Conservation (phyloP, 495 filamentous ascomycete genomes). For the Annulohypoxylon bovei region DNA sequence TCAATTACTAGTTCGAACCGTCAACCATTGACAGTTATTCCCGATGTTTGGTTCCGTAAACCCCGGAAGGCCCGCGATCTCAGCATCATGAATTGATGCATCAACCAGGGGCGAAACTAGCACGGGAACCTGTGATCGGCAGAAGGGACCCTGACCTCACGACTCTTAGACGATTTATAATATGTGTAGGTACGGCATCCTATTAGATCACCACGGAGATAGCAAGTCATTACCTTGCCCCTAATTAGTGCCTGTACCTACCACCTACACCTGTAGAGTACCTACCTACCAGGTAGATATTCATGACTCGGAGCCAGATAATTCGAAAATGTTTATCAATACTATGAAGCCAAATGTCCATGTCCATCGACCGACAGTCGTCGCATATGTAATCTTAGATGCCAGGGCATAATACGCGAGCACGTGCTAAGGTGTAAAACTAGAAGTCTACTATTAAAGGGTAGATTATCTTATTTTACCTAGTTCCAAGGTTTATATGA, state of each 20-base stretch:
- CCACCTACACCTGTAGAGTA: no score
- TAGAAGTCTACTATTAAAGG: no score
- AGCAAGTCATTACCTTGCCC: not conserved
- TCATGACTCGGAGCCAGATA: not conserved
- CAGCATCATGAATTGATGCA: slow-evolving; percentile 3
- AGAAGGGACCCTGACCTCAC: not conserved
- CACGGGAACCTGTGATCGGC: not conserved
- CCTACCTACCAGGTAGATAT: no score
- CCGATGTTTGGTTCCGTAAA: slow-evolving; percentile 1
- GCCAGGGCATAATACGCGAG: no score
- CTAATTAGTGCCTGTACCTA: not conserved
- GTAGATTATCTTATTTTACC: no score
- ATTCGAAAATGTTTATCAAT: not conserved
- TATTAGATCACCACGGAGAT: not conserved
- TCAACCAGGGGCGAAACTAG: not conserved
- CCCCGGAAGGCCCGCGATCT: not conserved
- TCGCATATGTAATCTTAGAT: no score
- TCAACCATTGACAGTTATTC: slow-evolving; percentile 15
- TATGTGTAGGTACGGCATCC: no score
- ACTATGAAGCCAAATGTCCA: no score
- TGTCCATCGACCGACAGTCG: no score
- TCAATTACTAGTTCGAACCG: slow-evolving; percentile 8
- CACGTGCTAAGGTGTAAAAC: no score
- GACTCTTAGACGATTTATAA: not conserved
- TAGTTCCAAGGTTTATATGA: no score